These are phyloP conservation scores for Ascochyta fabae DNA, from an alignment of 2,329 filamentous ascomycete genomes.

Conservation along the genomic window DNA sequence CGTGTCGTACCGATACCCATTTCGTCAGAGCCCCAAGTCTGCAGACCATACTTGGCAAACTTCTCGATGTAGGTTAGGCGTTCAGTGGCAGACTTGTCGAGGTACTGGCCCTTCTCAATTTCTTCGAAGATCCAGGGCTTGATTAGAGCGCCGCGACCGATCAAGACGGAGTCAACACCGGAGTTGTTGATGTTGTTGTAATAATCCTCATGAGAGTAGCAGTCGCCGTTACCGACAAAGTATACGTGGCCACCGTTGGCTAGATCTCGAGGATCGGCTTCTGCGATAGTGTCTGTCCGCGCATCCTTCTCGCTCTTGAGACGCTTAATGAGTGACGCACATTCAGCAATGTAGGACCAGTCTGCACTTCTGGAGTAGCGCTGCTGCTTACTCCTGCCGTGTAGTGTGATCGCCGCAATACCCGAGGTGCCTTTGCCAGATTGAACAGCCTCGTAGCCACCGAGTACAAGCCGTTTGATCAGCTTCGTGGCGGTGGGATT, in stretches of 20 bases:
- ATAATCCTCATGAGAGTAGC: slow-evolving; percentile 92
- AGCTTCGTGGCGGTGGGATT: slow-evolving; percentile 81
- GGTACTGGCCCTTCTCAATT: slow-evolving; percentile 87
- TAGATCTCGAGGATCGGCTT: slow-evolving; percentile 77
- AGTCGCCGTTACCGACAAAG: slow-evolving; percentile 96
- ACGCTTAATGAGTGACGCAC: slow-evolving; percentile 79
- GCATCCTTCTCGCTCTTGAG: slow-evolving; percentile 73
- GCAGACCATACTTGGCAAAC: slow-evolving; percentile 87
- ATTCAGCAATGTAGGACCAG: slow-evolving; percentile 93
- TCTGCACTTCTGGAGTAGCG: slow-evolving; percentile 92
- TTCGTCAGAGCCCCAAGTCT: slow-evolving; percentile 96
- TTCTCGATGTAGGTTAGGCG: slow-evolving; percentile 85
- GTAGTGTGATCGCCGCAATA: slow-evolving; percentile 92
- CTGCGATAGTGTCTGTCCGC: slow-evolving; percentile 76
- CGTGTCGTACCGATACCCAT: slow-evolving; percentile 89
- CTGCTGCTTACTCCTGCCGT: slow-evolving; percentile 92
- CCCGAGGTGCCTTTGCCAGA: slow-evolving; percentile 68
- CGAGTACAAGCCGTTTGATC: slow-evolving; percentile 82
- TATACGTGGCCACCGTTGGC: slow-evolving; percentile 75
- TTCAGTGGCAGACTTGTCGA: slow-evolving; percentile 92
- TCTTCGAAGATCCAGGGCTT: slow-evolving; percentile 99
- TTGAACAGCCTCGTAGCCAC: slow-evolving; percentile 73
- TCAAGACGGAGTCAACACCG: slow-evolving; percentile 92
- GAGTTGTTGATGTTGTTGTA: slow-evolving; percentile 76
- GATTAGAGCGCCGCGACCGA: slow-evolving; percentile 92